A percentile compares a stretch with the other conserved stretches of the same genome.
These are phyloP conservation scores for Ophiocordyceps sinensis DNA, from an alignment of 2,329 filamentous ascomycete species.

Conservation along the genomic window DNA sequence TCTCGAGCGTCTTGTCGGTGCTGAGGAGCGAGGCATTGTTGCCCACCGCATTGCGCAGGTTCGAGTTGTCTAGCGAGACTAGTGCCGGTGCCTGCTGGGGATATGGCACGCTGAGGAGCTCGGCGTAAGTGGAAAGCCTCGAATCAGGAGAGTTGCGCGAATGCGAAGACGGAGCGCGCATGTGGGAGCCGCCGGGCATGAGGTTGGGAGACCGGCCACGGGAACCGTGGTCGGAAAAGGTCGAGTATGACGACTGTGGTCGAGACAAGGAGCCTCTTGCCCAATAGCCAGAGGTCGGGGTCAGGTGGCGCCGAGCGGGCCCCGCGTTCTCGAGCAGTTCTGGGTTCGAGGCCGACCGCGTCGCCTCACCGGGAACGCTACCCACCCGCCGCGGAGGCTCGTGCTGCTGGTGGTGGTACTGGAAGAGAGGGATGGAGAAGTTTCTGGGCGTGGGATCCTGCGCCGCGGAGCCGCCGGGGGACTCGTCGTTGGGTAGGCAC, in stretches of 20 bases:
- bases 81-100: slow-evolving; percentile 59
- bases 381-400: slow-evolving; percentile 25
- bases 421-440: slow-evolving; percentile 39
- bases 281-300: slow-evolving; percentile 39
- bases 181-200: slow-evolving; percentile 24
- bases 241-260: slow-evolving; percentile 64
- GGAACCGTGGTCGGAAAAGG: slow-evolving; percentile 51
- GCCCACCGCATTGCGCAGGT: slow-evolving; percentile 65
- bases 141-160: slow-evolving; percentile 42
- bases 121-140: slow-evolving; percentile 38
- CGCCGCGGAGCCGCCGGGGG: slow-evolving; percentile 34
- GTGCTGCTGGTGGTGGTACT: slow-evolving; percentile 48
- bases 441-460: slow-evolving; percentile 26
- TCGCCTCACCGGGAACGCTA: slow-evolving; percentile 27
- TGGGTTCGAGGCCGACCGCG: slow-evolving; percentile 32
- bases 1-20: slow-evolving; percentile 86
- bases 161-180: slow-evolving; percentile 32
- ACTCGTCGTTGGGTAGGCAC: slow-evolving; percentile 24
- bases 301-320: slow-evolving; percentile 46
- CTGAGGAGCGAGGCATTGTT: slow-evolving; percentile 83
- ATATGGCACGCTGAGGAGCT: slow-evolving; percentile 56
- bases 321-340: slow-evolving; percentile 35
- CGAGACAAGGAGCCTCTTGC: slow-evolving; percentile 47
- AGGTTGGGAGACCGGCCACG: slow-evolving; percentile 47
- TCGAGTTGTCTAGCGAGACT: slow-evolving; percentile 64